A percentile compares a stretch with the other conserved stretches of the same genome.
Conservation (phyloP, 164 flowering plant species). For the Hamamelis virginiana region DNA sequence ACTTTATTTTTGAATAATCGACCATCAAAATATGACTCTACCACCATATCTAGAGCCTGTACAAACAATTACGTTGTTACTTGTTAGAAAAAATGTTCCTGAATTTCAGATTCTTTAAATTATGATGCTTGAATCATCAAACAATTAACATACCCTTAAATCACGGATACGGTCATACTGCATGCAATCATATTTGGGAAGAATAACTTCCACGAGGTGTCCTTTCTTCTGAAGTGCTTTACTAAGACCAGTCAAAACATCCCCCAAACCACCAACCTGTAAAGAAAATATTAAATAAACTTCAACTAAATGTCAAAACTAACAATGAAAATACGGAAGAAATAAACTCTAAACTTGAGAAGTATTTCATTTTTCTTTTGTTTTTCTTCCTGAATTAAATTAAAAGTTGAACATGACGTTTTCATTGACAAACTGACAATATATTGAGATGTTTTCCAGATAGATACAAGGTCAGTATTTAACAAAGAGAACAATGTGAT, state of each 20-base stretch:
- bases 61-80: slow-evolving; percentile 4
- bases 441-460: too few species aligned
- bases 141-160: slow-evolving; percentile 58
- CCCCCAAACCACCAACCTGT: slow-evolving; percentile 98
- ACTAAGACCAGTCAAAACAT: slow-evolving; percentile 92
- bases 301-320: neutral
- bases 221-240: slow-evolving; percentile 93
- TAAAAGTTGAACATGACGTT: too few species aligned
- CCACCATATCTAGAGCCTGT: slow-evolving; percentile 69
- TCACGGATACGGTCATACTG: slow-evolving; percentile 60
- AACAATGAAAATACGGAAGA: neutral
- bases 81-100: neutral
- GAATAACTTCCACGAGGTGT: slow-evolving; percentile 87
- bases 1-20: slow-evolving; percentile 70
- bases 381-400: too few species aligned
- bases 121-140: slow-evolving; percentile 4
- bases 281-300: slow-evolving; percentile 4
- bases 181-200: slow-evolving; percentile 97
- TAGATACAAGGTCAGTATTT: too few species aligned
- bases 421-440: too few species aligned
- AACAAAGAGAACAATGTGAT: too few species aligned
- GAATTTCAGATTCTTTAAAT: neutral
- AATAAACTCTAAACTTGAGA: too few species aligned
- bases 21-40: slow-evolving; percentile 91
- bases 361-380: too few species aligned